Evolutionary conservation across 2,329 filamentous ascomycete species (phyloP).

Genomic region (Pyricularia pennisetigena): DNA sequence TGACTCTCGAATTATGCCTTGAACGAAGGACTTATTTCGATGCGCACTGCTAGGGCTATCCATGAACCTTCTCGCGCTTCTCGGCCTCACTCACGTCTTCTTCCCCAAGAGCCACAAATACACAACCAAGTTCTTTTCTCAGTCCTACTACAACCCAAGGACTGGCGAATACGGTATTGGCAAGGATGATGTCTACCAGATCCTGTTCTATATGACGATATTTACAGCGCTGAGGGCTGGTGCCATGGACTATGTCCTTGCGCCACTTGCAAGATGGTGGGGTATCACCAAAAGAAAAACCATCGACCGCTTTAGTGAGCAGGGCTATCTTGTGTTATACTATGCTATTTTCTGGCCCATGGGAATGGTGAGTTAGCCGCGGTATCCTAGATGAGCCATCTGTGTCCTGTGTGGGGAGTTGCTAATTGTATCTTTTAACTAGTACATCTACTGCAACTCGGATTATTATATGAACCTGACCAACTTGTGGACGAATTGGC

Average conservation of each 20-base stretch:
- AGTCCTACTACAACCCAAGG: conserved; percentile 69
- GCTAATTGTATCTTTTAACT: not conserved
- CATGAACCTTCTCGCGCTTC: conserved; percentile 73
- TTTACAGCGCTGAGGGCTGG: conserved; percentile 81
- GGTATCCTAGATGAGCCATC: not conserved
- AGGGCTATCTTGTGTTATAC: conserved; percentile 85
- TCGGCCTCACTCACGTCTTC: conserved; percentile 71
- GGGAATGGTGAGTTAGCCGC: conserved; percentile 57
- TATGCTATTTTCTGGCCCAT: conserved; percentile 72
- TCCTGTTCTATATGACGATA: conserved; percentile 68
- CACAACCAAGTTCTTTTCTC: conserved; percentile 79
- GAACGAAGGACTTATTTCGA: not conserved
- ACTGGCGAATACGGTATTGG: conserved; percentile 67
- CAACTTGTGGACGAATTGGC: conserved; percentile 80
- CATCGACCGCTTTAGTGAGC: conserved; percentile 79
- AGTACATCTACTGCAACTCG: conserved; percentile 76
- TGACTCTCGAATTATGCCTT: not conserved
- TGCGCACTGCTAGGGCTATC: conserved; percentile 53
- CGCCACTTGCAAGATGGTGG: conserved; percentile 61
- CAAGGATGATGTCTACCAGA: conserved; percentile 68
- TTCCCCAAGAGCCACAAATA: conserved; percentile 71
- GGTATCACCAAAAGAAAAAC: conserved; percentile 72
- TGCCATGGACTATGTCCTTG: conserved; percentile 78
- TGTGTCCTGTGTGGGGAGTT: no score
- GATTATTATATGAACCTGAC: conserved; percentile 68